These are phyloP conservation scores for Nyssa sinensis DNA, from an alignment of 148 eudicot genomes.

Conservation along the genomic window DNA sequence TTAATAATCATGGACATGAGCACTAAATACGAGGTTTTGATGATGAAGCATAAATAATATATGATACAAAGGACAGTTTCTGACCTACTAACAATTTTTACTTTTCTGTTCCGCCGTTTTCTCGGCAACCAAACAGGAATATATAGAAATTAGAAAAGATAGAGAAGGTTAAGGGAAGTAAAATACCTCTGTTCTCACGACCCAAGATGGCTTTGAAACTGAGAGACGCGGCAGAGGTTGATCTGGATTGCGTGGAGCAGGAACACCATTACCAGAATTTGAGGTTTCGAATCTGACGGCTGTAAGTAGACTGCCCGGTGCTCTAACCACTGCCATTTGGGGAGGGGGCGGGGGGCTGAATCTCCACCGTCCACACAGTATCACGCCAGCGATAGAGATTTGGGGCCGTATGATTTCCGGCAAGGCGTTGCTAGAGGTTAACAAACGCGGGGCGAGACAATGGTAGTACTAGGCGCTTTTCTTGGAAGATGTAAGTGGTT, in stretches of 20 bases:
- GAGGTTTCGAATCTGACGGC: constrained; percentile 23
- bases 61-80: background rate
- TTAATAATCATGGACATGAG: background rate
- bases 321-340: constrained; percentile 8
- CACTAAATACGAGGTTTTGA: background rate
- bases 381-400: too few species aligned
- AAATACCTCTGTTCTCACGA: constrained; percentile 60
- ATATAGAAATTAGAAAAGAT: background rate
- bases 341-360: too few species aligned
- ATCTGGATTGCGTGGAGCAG: constrained; percentile 23
- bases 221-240: constrained; percentile 35
- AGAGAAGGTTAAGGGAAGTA: background rate
- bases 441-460: too few species aligned
- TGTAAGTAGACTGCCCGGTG: background rate
- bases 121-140: background rate
- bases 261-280: constrained; percentile 20
- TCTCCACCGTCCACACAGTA: constrained; percentile 8
- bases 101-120: background rate
- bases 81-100: background rate
- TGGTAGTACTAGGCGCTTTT: too few species aligned
- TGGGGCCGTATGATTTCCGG: too few species aligned
- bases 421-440: background rate
- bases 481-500: too few species aligned
- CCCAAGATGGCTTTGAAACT: constrained; percentile 55
- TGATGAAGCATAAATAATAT: too few species aligned